Base-by-base conservation (phyloP, 164 flowering plant species). In the Taxillus chinensis region DNA sequence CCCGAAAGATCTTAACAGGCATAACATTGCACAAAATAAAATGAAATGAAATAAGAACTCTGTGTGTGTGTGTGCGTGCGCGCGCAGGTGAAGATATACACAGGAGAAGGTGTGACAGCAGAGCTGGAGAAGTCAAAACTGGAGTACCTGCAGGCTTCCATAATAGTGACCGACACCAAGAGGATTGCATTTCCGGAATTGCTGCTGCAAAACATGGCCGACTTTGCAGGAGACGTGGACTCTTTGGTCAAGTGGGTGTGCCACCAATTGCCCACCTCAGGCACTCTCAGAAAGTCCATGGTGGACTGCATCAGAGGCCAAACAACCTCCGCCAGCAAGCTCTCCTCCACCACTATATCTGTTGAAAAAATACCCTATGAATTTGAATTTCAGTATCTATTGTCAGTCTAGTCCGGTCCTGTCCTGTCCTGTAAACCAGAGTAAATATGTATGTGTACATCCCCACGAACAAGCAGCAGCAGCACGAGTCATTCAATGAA, bases 141-240 rank as follows among this genome's bases (percentile, higher is more conserved):
- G 10, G 97, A 93, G 59, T 93, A 86, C 62, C 67, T 93, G 55
- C 98, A 88, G 75, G 97, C 97, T 39, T 84, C 98, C 38, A 75
- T 89, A 27, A 71, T 82, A 39, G 91, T 90, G 66, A 87, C 85
- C 2, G 74, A 62, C 73, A 70, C 88, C 16, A 87, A 77, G 55
- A 88, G 41, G 63, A 70, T 93, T 0, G 73, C 76, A 42, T 45
- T 93, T 5, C 96, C 98, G 5, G 90, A 86, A 71, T 83, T 84
- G 38, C 68, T 92, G 55, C 69, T 84, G 2, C 56, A 74, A 51
- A 82, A 81, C 78, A 78, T 78, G 80, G 59, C 37, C 39, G 90
- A 85, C 62, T 87, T 87, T 65, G 86, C 86, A 5, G 56, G 39
- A 7, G 82, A 85, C 48, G 60, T 61, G 48, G 84, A 83, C 9